Percentiles rank a stretch among this genome's conserved stretches.
Evolutionary conservation across 2,329 filamentous ascomycete species (phyloP).

Genomic region (Xenosphaeropsis pyriputrescens): DNA sequence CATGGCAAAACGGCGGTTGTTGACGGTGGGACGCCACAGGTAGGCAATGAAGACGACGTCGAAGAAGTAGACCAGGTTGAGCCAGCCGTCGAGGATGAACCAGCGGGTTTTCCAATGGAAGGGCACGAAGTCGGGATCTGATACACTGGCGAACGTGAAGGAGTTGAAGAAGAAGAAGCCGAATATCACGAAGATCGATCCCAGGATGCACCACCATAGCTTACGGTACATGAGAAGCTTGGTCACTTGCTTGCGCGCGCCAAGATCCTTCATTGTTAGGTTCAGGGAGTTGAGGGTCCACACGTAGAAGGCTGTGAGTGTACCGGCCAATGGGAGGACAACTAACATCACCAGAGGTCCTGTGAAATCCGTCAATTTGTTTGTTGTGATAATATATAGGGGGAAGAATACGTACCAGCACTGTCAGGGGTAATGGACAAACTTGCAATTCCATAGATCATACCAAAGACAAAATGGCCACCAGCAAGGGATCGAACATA

Average conservation of each 20-base stretch:
- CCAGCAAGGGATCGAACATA: slow-evolving; percentile 84
- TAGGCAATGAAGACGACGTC: slow-evolving; percentile 91
- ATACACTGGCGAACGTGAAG: slow-evolving; percentile 78
- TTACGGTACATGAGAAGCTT: slow-evolving; percentile 97
- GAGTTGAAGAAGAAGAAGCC: slow-evolving; percentile 98
- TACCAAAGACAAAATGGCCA: slow-evolving; percentile 86
- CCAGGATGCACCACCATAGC: slow-evolving; percentile 94
- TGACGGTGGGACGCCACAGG: slow-evolving; percentile 89
- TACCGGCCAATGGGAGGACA: slow-evolving; percentile 80
- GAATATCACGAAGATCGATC: slow-evolving; percentile 89
- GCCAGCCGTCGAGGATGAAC: slow-evolving; percentile 95
- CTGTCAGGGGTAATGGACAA: slow-evolving; percentile 79
- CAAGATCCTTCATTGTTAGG: slow-evolving; percentile 88
- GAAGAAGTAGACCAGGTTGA: slow-evolving; percentile 89
- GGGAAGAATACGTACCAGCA: slow-evolving; percentile 36
- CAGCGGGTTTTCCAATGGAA: slow-evolving; percentile 95
- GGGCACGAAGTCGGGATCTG: slow-evolving; percentile 80
- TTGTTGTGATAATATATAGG: background rate
- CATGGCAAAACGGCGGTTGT: slow-evolving; percentile 97
- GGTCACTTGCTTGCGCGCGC: slow-evolving; percentile 81
- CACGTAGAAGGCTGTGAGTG: slow-evolving; percentile 91
- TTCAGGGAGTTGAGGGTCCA: slow-evolving; percentile 97
- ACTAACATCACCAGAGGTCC: slow-evolving; percentile 86
- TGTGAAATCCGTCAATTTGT: slow-evolving; percentile 9
- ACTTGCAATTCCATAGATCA: slow-evolving; percentile 84